Evolutionary conservation across 1,284 basidiomycete genomes (phyloP), one percentile per base, ranked within the genome.

Genomic region (Papiliotrema laurentii): DNA sequence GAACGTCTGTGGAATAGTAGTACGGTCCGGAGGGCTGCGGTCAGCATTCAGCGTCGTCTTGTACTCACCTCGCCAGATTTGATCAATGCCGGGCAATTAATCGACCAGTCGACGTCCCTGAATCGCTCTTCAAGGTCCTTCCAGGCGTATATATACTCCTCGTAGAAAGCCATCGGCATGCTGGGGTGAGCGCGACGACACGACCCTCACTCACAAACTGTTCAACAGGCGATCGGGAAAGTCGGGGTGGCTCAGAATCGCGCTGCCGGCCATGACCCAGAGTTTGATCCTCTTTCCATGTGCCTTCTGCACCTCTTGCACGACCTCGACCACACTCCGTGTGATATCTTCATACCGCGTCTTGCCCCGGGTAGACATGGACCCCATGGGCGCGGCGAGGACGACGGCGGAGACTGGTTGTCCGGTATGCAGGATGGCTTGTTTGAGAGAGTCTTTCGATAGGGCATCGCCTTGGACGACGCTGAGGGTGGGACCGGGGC

Each of bases 161-260:
- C 43, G 30, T 51, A 51, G 43, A 51, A 51, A 4, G 44, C 35
- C 43, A 51, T 46, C 2, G 49, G 49, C 49, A 51, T 51, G 18
- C 49, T 51, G 35, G 11, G n/a, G n/a, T n/a, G n/a, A n/a, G n/a
- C n/a, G n/a, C n/a, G n/a, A n/a, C n/a, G n/a, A n/a, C n/a, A n/a
- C n/a, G n/a, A n/a, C n/a, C n/a, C n/a, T n/a, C n/a, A n/a, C n/a
- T n/a, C n/a, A n/a, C n/a, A n/a, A n/a, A n/a, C n/a, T n/a, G 31
- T 37, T 43, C 3, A 46, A 14, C 36, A 46, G 46, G 25, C 22
- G 45, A 13, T 38, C 44, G 6, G 36, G 36, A 14, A 46, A 21
- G 37, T 46, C 43, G 2, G 49, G 49, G 42, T 51, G 49, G 24
- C 46, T 44, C 36, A 46, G 22, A 2, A 51, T 38, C 19, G 49